These are phyloP conservation scores for Starmerella apis DNA, from an alignment of 805 yeast species.

Conservation along the genomic window DNA sequence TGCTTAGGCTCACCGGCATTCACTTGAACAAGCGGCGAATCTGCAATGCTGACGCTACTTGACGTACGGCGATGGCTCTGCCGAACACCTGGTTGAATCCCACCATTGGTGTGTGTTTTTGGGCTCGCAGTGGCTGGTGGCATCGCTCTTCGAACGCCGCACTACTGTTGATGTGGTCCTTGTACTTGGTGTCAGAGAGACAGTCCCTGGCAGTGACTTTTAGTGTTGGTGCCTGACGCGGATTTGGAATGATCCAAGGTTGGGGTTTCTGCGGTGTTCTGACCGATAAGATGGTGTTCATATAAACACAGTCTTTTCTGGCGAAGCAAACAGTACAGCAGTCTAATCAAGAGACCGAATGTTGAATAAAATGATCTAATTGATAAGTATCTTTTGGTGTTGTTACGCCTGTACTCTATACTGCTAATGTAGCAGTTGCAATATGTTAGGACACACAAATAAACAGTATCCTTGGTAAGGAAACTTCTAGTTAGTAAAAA, in stretches of 20 bases:
- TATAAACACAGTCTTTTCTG: too few species aligned
- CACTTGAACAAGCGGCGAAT: constrained; percentile 27
- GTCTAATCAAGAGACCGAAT: too few species aligned
- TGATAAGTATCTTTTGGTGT: too few species aligned
- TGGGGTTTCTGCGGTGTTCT: background rate
- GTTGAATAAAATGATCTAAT: too few species aligned
- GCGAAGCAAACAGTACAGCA: too few species aligned
- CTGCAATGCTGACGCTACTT: constrained; percentile 10
- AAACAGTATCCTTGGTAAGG: too few species aligned
- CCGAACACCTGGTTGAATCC: background rate
- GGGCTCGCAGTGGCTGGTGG: constrained; percentile 1
- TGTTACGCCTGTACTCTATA: too few species aligned
- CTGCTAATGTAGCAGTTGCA: too few species aligned
- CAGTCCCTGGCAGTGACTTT: background rate
- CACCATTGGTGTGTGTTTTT: background rate
- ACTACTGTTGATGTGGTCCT: background rate
- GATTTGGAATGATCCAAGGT: background rate
- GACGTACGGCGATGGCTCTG: constrained; percentile 6
- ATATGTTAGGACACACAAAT: too few species aligned
- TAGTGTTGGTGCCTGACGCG: background rate
- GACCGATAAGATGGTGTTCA: background rate
- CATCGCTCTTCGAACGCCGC: background rate
- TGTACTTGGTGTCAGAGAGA: background rate
- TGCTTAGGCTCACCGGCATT: constrained; percentile 23
- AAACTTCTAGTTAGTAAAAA: too few species aligned